These are phyloP conservation scores for Colletotrichum liriopes DNA, from an alignment of 2,329 filamentous ascomycete genomes.

Conservation along the genomic window DNA sequence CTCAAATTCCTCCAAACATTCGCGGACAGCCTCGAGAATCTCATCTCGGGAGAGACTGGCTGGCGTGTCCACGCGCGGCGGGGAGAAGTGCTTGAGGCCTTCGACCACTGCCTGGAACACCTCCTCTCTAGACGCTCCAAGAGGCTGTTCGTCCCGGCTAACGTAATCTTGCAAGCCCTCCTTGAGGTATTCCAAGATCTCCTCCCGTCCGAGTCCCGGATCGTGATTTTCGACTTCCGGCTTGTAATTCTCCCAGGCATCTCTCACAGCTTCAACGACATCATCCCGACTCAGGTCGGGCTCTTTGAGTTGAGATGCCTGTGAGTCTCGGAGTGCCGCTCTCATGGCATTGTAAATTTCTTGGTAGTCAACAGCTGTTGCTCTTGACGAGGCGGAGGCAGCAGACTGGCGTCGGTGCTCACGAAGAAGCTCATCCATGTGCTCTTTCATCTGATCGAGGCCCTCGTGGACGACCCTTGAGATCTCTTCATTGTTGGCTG, in stretches of 20 bases:
- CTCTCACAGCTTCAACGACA: constrained; percentile 87
- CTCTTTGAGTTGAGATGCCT: constrained; percentile 62
- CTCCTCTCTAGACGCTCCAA: constrained; percentile 83
- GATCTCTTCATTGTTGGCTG: constrained; percentile 77
- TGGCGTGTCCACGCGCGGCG: constrained; percentile 80
- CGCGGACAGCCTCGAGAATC: constrained; percentile 85
- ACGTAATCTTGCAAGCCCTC: constrained; percentile 87
- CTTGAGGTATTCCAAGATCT: constrained; percentile 88
- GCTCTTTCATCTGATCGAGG: constrained; percentile 85
- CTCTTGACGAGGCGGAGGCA: constrained; percentile 73
- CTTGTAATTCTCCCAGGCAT: constrained; percentile 95
- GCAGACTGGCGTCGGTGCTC: constrained; percentile 81
- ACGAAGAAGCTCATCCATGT: constrained; percentile 84
- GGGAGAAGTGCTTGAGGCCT: constrained; percentile 84
- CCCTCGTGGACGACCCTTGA: constrained; percentile 84
- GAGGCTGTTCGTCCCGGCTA: constrained; percentile 65
- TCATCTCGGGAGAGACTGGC: constrained; percentile 84
- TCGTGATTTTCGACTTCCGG: constrained; percentile 93
- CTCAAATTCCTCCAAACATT: constrained; percentile 89
- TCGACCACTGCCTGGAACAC: constrained; percentile 90
- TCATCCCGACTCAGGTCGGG: constrained; percentile 81
- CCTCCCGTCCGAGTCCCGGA: constrained; percentile 90
- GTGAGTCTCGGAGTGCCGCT: constrained; percentile 77
- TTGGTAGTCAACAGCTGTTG: constrained; percentile 79
- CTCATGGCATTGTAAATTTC: constrained; percentile 91